Evolutionary conservation across 495 filamentous ascomycete genomes (phyloP), one percentile per base, ranked within the genome.

Genomic region (Chaetomium tenue): DNA sequence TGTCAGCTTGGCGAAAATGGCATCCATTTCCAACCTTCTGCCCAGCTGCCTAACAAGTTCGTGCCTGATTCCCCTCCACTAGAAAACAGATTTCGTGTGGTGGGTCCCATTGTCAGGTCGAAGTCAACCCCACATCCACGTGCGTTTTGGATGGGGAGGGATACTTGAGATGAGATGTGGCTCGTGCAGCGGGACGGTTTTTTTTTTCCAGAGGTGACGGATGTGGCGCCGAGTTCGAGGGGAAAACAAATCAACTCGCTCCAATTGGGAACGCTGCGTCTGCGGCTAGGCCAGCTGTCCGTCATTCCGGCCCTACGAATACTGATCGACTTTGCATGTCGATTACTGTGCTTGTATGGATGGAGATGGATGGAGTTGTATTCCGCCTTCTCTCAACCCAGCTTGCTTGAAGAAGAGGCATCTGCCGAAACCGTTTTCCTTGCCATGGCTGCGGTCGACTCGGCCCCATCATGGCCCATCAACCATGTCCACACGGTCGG

Each of bases 171-270:
- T 26, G 55, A 9, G 13, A 58, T 58, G 55, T 58, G 55, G 55
- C 55, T 58, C 55, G 55, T 58, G 55, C 55, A 26, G 48, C 26
- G 42, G 12, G 42, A 18, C n/a, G 44, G n/a, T n/a, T n/a, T 18
- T 2, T 20, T 47, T 5, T 18, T n/a, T n/a, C 22, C 18, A 18
- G 18, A 16, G 18, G 23, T 51, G 48, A 51, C 48, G 48, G 23
- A 51, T 51, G 48, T 51, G 48, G 48, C 51, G 51, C 51, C 28
- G 9, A 5, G 3, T 12, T 25, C 23, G 16, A 30, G 23, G 3
- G 26, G 22, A 11, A 53, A 13, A 47, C 44, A 52, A 52, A 54
- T 53, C 52, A 50, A 23, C 46, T 1, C 1, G 13, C n/a, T 39
- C 33, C 18, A 39, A 56, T 33, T 20, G 53, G 53, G n/a, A 56